phyloP scores from a whole-genome alignment of 2,329 filamentous ascomycete genomes.

The Aspergillus proliferans region DNA sequence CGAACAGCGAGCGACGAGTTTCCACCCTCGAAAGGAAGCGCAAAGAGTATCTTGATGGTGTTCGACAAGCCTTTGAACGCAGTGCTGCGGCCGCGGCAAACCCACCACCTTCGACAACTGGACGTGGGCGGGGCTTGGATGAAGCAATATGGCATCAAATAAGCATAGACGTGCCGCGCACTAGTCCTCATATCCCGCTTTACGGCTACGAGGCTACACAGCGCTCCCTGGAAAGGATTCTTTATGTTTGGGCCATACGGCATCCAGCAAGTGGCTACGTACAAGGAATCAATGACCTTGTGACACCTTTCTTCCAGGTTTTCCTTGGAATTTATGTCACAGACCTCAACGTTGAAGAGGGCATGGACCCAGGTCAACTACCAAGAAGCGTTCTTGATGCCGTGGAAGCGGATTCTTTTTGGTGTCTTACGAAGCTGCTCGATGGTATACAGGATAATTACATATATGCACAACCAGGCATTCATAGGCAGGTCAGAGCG shows the following conservation, averaged over 20 bases:
- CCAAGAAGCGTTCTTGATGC: slow-evolving; percentile 87
- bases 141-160: slow-evolving; percentile 99
- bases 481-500: slow-evolving; percentile 85
- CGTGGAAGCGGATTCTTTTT: slow-evolving; percentile 95
- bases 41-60: slow-evolving; percentile 93
- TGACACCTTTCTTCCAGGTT: slow-evolving; percentile 97
- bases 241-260: slow-evolving; percentile 96
- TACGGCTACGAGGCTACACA: slow-evolving; percentile 97
- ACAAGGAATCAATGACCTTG: slow-evolving; percentile 96
- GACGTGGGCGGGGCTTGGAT: slow-evolving; percentile 70
- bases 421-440: slow-evolving; percentile 96
- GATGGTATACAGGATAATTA: slow-evolving; percentile 99
- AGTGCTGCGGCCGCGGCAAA: slow-evolving; percentile 39
- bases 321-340: slow-evolving; percentile 92
- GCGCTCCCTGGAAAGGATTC: slow-evolving; percentile 82
- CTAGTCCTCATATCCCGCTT: slow-evolving; percentile 89
- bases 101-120: slow-evolving; percentile 37
- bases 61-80: slow-evolving; percentile 60
- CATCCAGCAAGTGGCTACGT: slow-evolving; percentile 97
- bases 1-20: slow-evolving; percentile 89
- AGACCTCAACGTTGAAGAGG: slow-evolving; percentile 83
- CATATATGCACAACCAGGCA: slow-evolving; percentile 94
- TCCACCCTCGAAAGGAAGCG: slow-evolving; percentile 87
- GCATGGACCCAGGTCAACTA: slow-evolving; percentile 94
- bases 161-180: slow-evolving; percentile 93